phyloP scores from a whole-genome alignment of 306 rosid genomes.

The Urtica urens region DNA sequence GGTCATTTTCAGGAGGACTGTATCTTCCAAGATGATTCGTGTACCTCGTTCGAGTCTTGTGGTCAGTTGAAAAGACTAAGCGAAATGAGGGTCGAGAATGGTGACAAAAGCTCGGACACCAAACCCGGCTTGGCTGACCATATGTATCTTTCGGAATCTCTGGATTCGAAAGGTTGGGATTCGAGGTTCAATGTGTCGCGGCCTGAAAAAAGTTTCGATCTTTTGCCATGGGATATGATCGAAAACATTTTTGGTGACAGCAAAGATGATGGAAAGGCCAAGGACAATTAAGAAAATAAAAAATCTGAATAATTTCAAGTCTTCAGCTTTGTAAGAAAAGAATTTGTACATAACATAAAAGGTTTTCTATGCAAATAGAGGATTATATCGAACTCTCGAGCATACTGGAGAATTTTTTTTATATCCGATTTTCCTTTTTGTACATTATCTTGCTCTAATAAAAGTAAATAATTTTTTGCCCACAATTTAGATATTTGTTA shows the following conservation, averaged over 20 bases:
- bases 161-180: slow-evolving; percentile 40
- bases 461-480: neutral
- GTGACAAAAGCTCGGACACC: slow-evolving; percentile 12
- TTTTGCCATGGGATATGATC: slow-evolving; percentile 44
- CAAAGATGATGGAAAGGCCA: slow-evolving; percentile 19
- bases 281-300: slow-evolving; percentile 17
- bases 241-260: slow-evolving; percentile 38
- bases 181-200: slow-evolving; percentile 20
- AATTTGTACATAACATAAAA: too few relatives aligned
- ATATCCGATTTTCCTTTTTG: slow-evolving; percentile 13
- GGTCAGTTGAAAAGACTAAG: slow-evolving; percentile 14
- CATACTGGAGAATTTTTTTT: slow-evolving; percentile 9
- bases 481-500: neutral
- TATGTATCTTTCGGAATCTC: slow-evolving; percentile 25
- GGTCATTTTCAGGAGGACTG: slow-evolving; percentile 10
- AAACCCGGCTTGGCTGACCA: slow-evolving; percentile 19
- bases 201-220: slow-evolving; percentile 24
- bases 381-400: too few relatives aligned
- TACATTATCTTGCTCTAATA: neutral
- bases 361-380: too few relatives aligned
- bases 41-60: slow-evolving; percentile 29
- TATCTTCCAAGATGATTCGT: slow-evolving; percentile 31
- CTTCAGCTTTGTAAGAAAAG: too few relatives aligned
- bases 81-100: slow-evolving; percentile 20
- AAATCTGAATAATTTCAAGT: too few relatives aligned